Conservation (phyloP, 1,284 basidiomycete species). For the Rhodofomes roseus region DNA sequence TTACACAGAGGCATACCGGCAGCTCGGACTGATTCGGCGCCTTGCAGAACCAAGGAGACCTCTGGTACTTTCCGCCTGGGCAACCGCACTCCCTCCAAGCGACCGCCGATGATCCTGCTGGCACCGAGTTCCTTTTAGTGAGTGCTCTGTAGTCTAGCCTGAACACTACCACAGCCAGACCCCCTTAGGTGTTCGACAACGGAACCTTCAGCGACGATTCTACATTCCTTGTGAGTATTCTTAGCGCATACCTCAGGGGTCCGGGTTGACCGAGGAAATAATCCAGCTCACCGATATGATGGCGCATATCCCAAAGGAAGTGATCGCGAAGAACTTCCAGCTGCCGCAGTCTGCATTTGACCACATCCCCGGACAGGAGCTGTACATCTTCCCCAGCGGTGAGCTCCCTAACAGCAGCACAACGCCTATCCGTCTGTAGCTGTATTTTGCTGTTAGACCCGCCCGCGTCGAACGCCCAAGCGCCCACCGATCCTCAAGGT, state of each 20-base stretch:
- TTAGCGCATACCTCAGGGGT: neutral
- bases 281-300: conserved; percentile 32
- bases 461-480: conserved; percentile 15
- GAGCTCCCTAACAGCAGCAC: conserved; percentile 9
- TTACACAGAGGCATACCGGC: neutral
- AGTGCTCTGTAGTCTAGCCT: too few relatives aligned
- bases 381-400: conserved; percentile 36
- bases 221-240: conserved; percentile 33
- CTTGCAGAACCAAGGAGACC: conserved; percentile 30
- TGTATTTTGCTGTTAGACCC: conserved; percentile 7
- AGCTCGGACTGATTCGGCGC: neutral
- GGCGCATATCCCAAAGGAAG: conserved; percentile 41
- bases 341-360: conserved; percentile 30
- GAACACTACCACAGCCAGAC: too few relatives aligned
- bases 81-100: conserved; percentile 52
- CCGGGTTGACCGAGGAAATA: neutral
- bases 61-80: conserved; percentile 70
- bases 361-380: conserved; percentile 30
- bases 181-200: conserved; percentile 37
- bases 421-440: neutral
- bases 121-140: conserved; percentile 69
- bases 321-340: conserved; percentile 42
- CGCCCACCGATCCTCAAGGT: conserved; percentile 35
- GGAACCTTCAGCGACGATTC: conserved; percentile 39
- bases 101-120: conserved; percentile 50